phyloP scores from a whole-genome alignment of 2,329 filamentous ascomycete genomes.

The Aureobasidium namibiae region DNA sequence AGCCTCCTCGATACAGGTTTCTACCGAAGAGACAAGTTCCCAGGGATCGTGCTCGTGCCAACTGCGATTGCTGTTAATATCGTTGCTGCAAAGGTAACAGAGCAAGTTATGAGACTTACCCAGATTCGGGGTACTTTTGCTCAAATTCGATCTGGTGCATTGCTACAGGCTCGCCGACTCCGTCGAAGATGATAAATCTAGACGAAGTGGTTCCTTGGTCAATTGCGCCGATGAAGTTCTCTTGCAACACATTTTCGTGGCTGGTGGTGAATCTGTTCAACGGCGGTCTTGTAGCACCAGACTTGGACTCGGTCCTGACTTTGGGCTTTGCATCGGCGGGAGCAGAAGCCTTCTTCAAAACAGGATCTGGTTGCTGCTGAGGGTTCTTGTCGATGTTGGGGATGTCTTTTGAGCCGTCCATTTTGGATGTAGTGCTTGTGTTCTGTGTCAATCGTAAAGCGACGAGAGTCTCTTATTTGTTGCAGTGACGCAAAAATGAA shows the following conservation, averaged over 20 bases:
- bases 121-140: constrained; percentile 71
- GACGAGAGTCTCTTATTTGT: background rate
- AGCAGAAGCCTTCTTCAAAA: constrained; percentile 6
- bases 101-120: constrained; percentile 46
- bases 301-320: constrained; percentile 6
- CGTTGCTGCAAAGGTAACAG: background rate
- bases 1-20: constrained; percentile 68
- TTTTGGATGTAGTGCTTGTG: background rate
- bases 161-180: constrained; percentile 62
- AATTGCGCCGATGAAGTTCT: constrained; percentile 71
- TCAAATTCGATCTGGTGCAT: constrained; percentile 76
- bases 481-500: background rate
- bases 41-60: constrained; percentile 83
- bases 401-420: constrained; percentile 7
- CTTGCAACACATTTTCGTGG: constrained; percentile 29
- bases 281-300: constrained; percentile 10
- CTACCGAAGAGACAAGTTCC: constrained; percentile 63
- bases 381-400: background rate
- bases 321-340: constrained; percentile 3
- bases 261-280: constrained; percentile 24
- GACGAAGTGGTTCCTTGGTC: constrained; percentile 82
- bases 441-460: background rate
- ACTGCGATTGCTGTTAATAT: constrained; percentile 35
- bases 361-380: background rate
- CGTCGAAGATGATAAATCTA: constrained; percentile 79